Conservation (phyloP, 257 asterid genomes). For the Solanum neorickii region DNA sequence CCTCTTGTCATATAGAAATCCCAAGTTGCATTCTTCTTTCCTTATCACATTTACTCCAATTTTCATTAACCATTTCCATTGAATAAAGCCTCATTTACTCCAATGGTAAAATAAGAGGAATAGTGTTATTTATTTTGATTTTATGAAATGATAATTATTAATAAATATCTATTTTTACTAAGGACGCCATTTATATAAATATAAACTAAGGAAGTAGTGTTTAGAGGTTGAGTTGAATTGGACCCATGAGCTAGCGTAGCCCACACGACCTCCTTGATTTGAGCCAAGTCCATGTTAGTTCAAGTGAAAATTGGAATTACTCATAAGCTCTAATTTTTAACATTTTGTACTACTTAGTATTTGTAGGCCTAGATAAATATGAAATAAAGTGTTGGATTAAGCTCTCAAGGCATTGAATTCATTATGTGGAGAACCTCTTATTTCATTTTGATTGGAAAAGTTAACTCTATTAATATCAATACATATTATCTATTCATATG, state of each 20-base stretch:
- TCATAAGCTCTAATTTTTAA: neutral
- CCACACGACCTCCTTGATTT: conserved; percentile 34
- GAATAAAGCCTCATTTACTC: too few relatives aligned
- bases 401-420: conserved; percentile 19
- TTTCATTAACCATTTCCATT: too few relatives aligned
- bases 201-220: accelerated
- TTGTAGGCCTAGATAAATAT: neutral
- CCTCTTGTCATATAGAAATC: too few relatives aligned
- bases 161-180: too few relatives aligned
- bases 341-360: neutral
- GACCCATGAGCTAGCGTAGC: neutral
- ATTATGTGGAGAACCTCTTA: neutral
- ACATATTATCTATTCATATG: neutral
- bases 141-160: too few relatives aligned
- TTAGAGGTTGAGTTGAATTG: neutral
- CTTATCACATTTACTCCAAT: too few relatives aligned
- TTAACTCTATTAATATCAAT: neutral
- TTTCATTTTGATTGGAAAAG: neutral
- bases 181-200: too few relatives aligned
- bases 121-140: too few relatives aligned
- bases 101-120: too few relatives aligned
- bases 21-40: too few relatives aligned
- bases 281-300: conserved; percentile 5
- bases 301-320: neutral
- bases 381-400: conserved; percentile 34